Base-by-base conservation (phyloP, 164 flowering plant genomes). In the Annona squamosa region DNA sequence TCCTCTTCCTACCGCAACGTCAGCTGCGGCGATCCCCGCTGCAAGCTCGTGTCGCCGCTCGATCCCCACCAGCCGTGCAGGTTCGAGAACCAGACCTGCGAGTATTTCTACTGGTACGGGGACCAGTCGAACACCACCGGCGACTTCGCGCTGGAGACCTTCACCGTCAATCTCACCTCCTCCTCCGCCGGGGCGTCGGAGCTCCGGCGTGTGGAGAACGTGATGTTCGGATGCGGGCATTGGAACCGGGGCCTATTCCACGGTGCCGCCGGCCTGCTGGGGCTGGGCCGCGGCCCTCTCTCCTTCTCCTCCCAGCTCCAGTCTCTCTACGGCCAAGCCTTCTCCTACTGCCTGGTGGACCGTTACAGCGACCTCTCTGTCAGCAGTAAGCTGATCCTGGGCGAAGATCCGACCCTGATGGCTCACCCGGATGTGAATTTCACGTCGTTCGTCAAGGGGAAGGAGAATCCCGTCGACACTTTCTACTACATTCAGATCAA, bases 141-240 rank as follows among this genome's bases (percentile, higher is more conserved):
- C 0, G 98, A 93, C 79, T 91, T 93, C 45, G 87, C 97, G 0
- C 79, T 89, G 0, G 99, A 93, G 71, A 88, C 97, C 6, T 95
- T 95, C 79, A 91, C 97, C 0, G 91, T 95, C 6, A 95, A 95
- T 67, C 82, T 91, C 4, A 90, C 97, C 0, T 3, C 85, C 1
- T 63, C 74, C 4, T 5, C 69, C 1, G 9, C 69, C 1, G 91
- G 92, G 37, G 69, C 71, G 47, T 57, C 87, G 2, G 90, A 85
- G 74, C 85, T 84, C 59, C 65, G 61, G 78, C 69, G 56, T 45
- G 91, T 88, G 37, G 91, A 93, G 83, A 84, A 89, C 68, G 88
- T 95, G 59, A 91, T 95, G 98, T 93, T 95, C 71, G 99, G 99
- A 0, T 91, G 97, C 73, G 99, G 99, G 5, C 99, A 95, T 77